Percentiles rank a stretch among this genome's conserved stretches.
Evolutionary conservation across 805 yeast species (phyloP).

Genomic region (Ogataea parapolymorpha): DNA sequence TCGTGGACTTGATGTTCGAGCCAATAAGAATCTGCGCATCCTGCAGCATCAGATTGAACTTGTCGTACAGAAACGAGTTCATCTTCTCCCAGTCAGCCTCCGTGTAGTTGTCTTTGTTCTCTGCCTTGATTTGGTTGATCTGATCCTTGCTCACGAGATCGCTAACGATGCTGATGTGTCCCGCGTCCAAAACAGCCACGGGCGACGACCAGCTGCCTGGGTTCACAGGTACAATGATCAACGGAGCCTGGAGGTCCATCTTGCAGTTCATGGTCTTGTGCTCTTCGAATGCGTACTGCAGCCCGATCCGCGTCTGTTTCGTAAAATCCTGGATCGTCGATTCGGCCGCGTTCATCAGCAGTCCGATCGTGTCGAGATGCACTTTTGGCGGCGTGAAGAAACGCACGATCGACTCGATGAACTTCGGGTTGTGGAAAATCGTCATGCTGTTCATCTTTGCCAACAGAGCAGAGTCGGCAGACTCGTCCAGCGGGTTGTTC

Average conservation of each 20-base stretch:
- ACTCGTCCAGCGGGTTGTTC: conserved; percentile 76
- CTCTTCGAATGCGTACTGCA: conserved; percentile 90
- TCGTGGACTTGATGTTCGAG: conserved; percentile 70
- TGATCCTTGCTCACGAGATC: conserved; percentile 72
- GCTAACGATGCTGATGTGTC: conserved; percentile 82
- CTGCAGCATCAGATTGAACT: conserved; percentile 68
- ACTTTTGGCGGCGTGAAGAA: conserved; percentile 87
- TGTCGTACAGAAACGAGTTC: conserved; percentile 83
- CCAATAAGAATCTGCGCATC: conserved; percentile 91
- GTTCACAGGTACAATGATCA: conserved; percentile 81
- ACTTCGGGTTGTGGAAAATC: conserved; percentile 80
- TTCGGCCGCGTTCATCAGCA: conserved; percentile 91
- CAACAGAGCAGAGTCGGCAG: conserved; percentile 74
- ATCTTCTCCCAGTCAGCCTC: conserved; percentile 72
- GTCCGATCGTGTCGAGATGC: conserved; percentile 84
- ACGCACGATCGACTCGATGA: conserved; percentile 66
- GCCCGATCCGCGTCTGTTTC: conserved; percentile 83
- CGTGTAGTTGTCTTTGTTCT: conserved; percentile 50
- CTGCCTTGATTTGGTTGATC: conserved; percentile 64
- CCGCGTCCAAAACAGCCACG: conserved; percentile 91
- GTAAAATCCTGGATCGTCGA: conserved; percentile 91
- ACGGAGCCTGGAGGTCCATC: conserved; percentile 90
- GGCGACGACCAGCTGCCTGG: conserved; percentile 79
- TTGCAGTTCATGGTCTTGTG: conserved; percentile 86
- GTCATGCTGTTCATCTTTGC: conserved; percentile 84